Base-by-base conservation (phyloP, 257 asterid species). In the Jaltomata sinuosa region DNA sequence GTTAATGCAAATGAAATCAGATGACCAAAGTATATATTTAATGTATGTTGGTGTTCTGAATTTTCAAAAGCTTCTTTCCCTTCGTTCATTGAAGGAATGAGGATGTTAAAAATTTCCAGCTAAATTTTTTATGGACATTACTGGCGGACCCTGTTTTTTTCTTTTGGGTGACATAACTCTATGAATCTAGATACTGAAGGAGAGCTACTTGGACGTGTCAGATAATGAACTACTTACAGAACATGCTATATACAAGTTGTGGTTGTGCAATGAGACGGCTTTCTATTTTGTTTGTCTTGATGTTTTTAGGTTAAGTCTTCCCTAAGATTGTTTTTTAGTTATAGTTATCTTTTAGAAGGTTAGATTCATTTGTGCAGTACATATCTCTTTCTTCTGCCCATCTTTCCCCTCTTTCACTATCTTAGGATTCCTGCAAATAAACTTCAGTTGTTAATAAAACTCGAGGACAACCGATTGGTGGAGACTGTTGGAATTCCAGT, bases 401-500 rank as follows among this genome's bases (percentile, higher is more conserved):
- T 76, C 16, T 29, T 76, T 76, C 38, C 59, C 25, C 61, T 25
- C 81, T 25, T 72, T 76, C 55, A 74, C 22, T 74, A 53, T 53
- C 84, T 62, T 80, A 45, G 9, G 52, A 18, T 32, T 59, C 77
- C 53, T 55, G 84, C 50, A 45, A 64, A 16, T 87, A 77, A 79
- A 42, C 83, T 87, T 87, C 94, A 96, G 99, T 89, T 96, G 90
- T 91, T 96, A 69, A 50, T 94, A 77, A 90, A 94, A 88, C 87
- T 94, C 85, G 97, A 90, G 77, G 98, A 96, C 84, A 94, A 91
- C 84, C 90, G 94, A 86, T 87, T 96, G 89, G 99, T 96, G 80
- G 99, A 96, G 89, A 96, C 98, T 79, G 99, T 96, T 84, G 99
- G 99, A 81, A 96, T 96, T 79, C 99, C 98, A 72, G 95, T 90